Base-by-base conservation (phyloP, 78 protist genomes). In the Dictyostelium purpureum region DNA sequence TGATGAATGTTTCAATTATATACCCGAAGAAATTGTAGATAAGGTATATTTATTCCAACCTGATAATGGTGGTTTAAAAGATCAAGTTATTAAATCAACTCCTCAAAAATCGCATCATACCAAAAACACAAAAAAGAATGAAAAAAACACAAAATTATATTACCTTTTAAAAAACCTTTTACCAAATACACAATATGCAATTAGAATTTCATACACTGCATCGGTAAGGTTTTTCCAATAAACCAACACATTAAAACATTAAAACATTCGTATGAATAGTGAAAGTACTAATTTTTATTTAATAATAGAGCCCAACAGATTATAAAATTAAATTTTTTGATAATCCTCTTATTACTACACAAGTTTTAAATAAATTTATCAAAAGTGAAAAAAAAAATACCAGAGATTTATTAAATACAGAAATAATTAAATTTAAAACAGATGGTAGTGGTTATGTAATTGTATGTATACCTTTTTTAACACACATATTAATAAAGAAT, bases 241-340 rank as follows among this genome's bases (percentile, higher is more conserved):
- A 7, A 24, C 0, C 52, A 47, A 47, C 0, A 61, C 18, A 61
- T 28, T 4, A 18, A 16, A 56, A 19, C 65, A 40, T 9, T 18
- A 26, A 28, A 4, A 79, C 21, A 54, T 16, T 10, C 40, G 61
- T 61, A 14, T 31, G 3, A 14, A 12, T 42, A 4, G 61, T 14
- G 6, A 6, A 10, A 49, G 11, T 51, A 10, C 63, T 18, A 74
- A 33, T 28, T 52, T 4, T 16, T 52, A 74, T 37, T 2, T 33
- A 76, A 51, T 9, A 7, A 43, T 59, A 83, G 91, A 83, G 91
- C 45, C 81, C 81, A 26, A 69, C 91, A 57, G 91, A 83, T 16
- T 83, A 54, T 71, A 37, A 5, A 40, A 83, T 83, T 45, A 56
- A 77, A 47, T 83, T 83, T 56, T 73, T 56, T 56, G 52, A 83